Evolutionary conservation across 176 grass and related monocot species (phyloP), one percentile per base, ranked within the genome.

Genomic region (Rhynchospora breviuscula): DNA sequence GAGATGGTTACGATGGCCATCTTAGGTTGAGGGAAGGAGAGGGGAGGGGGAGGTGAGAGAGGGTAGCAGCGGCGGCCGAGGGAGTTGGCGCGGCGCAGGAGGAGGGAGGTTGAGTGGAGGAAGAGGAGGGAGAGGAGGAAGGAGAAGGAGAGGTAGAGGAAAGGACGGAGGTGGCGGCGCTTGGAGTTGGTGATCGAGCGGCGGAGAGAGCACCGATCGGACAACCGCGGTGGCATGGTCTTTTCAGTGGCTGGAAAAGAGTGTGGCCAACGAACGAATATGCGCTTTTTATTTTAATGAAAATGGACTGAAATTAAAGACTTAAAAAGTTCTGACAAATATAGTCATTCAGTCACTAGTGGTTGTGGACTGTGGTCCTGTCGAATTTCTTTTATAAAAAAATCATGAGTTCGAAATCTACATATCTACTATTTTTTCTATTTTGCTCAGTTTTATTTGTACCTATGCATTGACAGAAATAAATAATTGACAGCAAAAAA

Each of bases 1-100:
- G 95, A 94, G 81, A 97, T 78, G 43, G 90, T 97, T 63, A 94
- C 84, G 11, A 94, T 91, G 4, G 85, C 86, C 47, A 97, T 26
- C 17, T 53, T 76, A 74, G 79, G 84, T 10, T 80, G 83, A 33
- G 33, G 60, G 15, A 4, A 60, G 57, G 33, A 6, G 18, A 48
- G n/a, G 52, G 48, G 44, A 66, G 44, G n/a, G 52, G 48, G 44
- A 66, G 44, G 79, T 31, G 46, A 68, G 17, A 23, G 59, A 29
- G 83, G 18, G 9, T 86, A 51, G 74, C 87, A 90, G 72, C 15
- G 67, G 73, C 85, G 85, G 29, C 79, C 84, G 31, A 88, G 89
- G 15, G 84, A 78, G 79, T 97, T 97, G 26, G 91, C 86, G 25
- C 74, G 61, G 79, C 89, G 88, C 33, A 97, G 84, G 49, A 89